Base-by-base conservation (phyloP, 2,329 filamentous ascomycete species). In the Mycosphaerella sp. region DNA sequence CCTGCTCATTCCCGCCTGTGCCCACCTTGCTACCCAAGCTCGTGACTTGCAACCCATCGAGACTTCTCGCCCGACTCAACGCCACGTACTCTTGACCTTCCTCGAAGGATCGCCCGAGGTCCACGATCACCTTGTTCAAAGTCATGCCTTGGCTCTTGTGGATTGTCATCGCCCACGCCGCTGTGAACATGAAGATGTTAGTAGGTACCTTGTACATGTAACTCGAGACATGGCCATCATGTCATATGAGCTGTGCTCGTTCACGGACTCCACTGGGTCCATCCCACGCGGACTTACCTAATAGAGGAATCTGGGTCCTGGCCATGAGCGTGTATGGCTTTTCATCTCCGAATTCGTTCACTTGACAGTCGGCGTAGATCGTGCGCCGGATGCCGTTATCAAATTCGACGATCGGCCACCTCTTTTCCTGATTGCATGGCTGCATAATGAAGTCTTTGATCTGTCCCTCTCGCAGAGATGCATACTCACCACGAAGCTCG, bases 111-210 rank as follows among this genome's bases (percentile, higher is more conserved):
- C 67, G 65, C 0, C 66, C 64, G 6, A 85, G 64, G 61, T 85
- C 69, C 1, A 85, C 79, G 1, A 77, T 72, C 1, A 81, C 80
- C 3, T 74, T 74, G 17, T 84, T 77, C 3, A 86, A 69, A 1
- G 81, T 84, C 73, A 84, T 79, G 2, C 82, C 80, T 68, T 85
- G 80, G 3, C 75, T 75, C 64, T 83, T 84, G 64, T 86, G 83
- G 2, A 84, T 78, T 0, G 77, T 85, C 62, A 84, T 76, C 0
- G 83, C 83, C 79, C 82, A 86, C 0, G 77, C 83, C 0, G 81
- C 72, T 29, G 21, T 21, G 21, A 21, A 21, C 1, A 29, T 6
- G 26, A 29, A 29, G 26, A 4, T 4, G 26, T 29, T 4, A 29
- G 26, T 29, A n/a, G n/a, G n/a, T n/a, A n/a, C n/a, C n/a, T n/a